Base-by-base conservation (phyloP, 2,329 filamentous ascomycete species). In the Parascedosporium putredinis region DNA sequence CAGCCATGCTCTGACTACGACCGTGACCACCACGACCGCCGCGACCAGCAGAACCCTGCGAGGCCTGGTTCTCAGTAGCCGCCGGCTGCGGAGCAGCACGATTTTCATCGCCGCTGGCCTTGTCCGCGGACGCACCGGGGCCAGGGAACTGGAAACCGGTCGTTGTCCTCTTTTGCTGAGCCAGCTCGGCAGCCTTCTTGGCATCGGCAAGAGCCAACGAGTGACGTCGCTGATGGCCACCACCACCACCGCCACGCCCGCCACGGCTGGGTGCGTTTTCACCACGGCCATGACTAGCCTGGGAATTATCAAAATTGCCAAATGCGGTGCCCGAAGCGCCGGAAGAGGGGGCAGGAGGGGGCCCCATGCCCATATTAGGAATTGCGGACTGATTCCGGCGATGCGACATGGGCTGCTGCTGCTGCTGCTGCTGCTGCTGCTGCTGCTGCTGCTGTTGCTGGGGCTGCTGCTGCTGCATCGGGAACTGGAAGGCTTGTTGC, bases 341-440 rank as follows among this genome's bases (percentile, higher is more conserved):
- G 22, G 93, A 94, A 16, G 93, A 95, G 54, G 93, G 93, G 51
- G 93, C 91, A 16, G 89, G 89, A 52, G 90, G 86, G 27, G 82
- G 86, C 22, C 88, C 88, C 81, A 95, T 86, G 54, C 84, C 81
- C 78, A 96, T 88, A 60, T 88, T 93, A 47, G 93, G 90, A 57
- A 97, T 78, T 63, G 91, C 91, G 64, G 93, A 97, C 71, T 96
- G 91, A 75, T 97, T 97, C 73, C 93, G 89, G 67, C 93, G 89
- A 77, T 98, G 93, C 67, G 88, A 83, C 58, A 83, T 74, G 55
- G 86, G 83, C 65, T 93, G 88, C 54, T 78, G 83, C 40, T 87
- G 84, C 55, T 85, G 74, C 62, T 84, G 83, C 67, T 86, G 82
- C 61, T 79, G 78, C 62, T 86, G 73, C 71, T 87, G 87, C 61